Evolutionary conservation across 352 stramenopile species (phyloP).

Genomic region (Phytophthora pini): DNA sequence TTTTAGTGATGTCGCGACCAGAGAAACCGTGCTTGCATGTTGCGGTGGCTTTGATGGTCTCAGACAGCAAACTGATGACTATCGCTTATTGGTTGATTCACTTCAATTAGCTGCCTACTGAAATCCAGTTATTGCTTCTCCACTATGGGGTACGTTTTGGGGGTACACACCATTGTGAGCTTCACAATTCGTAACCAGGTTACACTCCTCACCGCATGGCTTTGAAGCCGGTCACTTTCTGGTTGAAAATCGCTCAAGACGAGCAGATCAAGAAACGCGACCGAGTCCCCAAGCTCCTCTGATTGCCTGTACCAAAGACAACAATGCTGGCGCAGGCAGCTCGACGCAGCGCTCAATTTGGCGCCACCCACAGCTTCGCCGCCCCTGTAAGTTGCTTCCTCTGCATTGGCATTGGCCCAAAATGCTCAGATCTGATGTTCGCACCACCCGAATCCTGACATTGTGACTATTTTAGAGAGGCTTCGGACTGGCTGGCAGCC

Average conservation of each 20-base stretch:
- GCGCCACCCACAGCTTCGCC: slow-evolving; percentile 27
- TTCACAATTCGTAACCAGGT: slow-evolving; percentile 7
- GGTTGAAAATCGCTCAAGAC: slow-evolving; percentile 24
- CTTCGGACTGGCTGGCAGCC: slow-evolving; percentile 37
- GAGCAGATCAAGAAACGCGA: slow-evolving; percentile 30
- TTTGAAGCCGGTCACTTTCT: slow-evolving; percentile 46
- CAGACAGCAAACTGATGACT: no score
- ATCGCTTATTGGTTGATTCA: not conserved
- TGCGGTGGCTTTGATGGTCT: no score
- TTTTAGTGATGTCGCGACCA: no score
- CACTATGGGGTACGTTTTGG: slow-evolving; percentile 16
- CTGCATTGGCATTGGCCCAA: not conserved
- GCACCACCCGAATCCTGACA: slow-evolving; percentile 24
- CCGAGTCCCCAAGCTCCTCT: slow-evolving; percentile 9
- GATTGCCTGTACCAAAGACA: slow-evolving; percentile 2
- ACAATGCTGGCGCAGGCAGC: slow-evolving; percentile 53
- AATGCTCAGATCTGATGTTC: not conserved
- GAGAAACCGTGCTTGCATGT: no score
- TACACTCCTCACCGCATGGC: slow-evolving; percentile 33
- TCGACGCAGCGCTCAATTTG: slow-evolving; percentile 33
- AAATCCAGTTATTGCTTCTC: not conserved
- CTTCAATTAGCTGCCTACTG: slow-evolving; percentile 7
- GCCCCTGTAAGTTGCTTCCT: slow-evolving; percentile 20
- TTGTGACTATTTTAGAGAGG: slow-evolving; percentile 31
- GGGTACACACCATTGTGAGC: slow-evolving; percentile 10